Conservation (phyloP, 2,329 filamentous ascomycete species). For the Acephala macrosclerotiorum region DNA sequence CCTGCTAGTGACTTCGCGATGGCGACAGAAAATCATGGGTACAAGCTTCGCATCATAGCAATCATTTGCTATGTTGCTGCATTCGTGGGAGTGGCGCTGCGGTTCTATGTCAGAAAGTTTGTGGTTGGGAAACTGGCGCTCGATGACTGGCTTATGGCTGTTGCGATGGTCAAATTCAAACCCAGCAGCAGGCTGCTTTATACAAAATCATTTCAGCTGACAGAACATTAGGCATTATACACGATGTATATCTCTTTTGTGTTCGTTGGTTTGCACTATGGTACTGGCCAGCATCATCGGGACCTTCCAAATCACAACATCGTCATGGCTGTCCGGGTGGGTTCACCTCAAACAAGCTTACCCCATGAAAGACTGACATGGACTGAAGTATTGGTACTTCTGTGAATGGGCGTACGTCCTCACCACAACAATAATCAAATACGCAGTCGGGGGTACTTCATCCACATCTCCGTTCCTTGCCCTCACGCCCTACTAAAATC, state of each 20-base stretch:
- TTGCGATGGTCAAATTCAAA: too few relatives aligned
- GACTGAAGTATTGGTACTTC: background rate
- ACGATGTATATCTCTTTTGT: slow-evolving; percentile 5
- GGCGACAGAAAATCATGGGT: slow-evolving; percentile 6
- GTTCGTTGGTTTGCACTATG: background rate
- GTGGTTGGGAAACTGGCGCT: background rate
- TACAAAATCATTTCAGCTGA: too few relatives aligned
- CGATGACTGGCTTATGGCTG: background rate
- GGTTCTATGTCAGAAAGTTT: slow-evolving; percentile 1
- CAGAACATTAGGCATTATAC: background rate
- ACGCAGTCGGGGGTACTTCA: background rate
- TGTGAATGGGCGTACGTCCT: slow-evolving; percentile 7
- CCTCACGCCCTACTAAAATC: background rate
- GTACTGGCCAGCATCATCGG: background rate
- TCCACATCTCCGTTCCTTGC: background rate
- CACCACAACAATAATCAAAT: background rate
- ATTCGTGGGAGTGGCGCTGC: background rate
- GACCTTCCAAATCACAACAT: background rate
- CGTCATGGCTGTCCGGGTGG: background rate
- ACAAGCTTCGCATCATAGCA: background rate
- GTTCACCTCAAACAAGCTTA: background rate
- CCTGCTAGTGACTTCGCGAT: background rate
- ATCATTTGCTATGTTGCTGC: background rate
- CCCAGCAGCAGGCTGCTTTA: too few relatives aligned
- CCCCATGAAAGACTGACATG: background rate